Percentiles rank a stretch among this genome's conserved stretches.
phyloP scores from a whole-genome alignment of 345 rosid species.

The sweet orange (Citrus sinensis) region DVS_A1.0 CM039167.1:13330501-13331000 shows the following conservation, averaged over 20 bases:
- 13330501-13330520: not conserved
- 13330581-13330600: slow-evolving; percentile 91
- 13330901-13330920: not conserved
- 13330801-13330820: not conserved
- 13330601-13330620: slow-evolving; percentile 62
- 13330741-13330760: slow-evolving; percentile 87
- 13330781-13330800: slow-evolving; percentile 65
- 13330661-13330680: slow-evolving; percentile 56
- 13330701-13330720: slow-evolving; percentile 95
- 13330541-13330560: slow-evolving; percentile 60
- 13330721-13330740: slow-evolving; percentile 94
- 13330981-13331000: not conserved
- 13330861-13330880: not conserved
- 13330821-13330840: not conserved
- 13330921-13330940: no score
- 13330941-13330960: not conserved
- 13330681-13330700: slow-evolving; percentile 69
- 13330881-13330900: not conserved
- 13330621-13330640: slow-evolving; percentile 45
- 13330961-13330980: not conserved
- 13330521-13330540: not conserved
- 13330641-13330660: slow-evolving; percentile 41
- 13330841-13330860: not conserved
- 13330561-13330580: slow-evolving; percentile 66
- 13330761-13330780: slow-evolving; percentile 90